These are phyloP conservation scores for Catenaria anguillulae DNA, from an alignment of 371 early-diverging fungal species.

Conservation along the genomic window DNA sequence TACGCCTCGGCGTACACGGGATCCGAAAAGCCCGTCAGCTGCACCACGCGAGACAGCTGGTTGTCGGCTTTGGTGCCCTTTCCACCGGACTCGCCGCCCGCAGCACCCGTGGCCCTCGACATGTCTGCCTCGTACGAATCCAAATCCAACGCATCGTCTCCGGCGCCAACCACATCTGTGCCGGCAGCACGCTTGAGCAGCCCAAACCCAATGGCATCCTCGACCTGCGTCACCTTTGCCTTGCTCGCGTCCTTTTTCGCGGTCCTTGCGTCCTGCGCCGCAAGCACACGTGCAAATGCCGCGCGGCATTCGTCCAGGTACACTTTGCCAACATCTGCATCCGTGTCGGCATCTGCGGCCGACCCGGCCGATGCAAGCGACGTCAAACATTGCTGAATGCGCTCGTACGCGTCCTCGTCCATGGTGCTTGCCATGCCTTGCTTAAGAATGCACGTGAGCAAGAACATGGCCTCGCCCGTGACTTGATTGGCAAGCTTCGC, in stretches of 20 bases:
- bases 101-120: constrained; percentile 75
- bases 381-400: constrained; percentile 71
- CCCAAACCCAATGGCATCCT: constrained; percentile 75
- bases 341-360: constrained; percentile 4
- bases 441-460: constrained; percentile 86
- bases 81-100: too few relatives aligned
- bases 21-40: constrained; percentile 93
- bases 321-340: constrained; percentile 40
- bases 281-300: constrained; percentile 66
- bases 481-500: constrained; percentile 31
- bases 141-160: background rate
- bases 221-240: constrained; percentile 54
- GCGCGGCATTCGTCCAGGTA: constrained; percentile 63
- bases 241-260: constrained; percentile 22
- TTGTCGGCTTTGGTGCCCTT: constrained; percentile 22
- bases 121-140: constrained; percentile 64
- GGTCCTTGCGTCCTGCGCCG: constrained; percentile 36
- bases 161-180: constrained; percentile 43
- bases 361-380: background rate
- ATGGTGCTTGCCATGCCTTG: constrained; percentile 81
- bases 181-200: constrained; percentile 53
- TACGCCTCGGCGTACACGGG: constrained; percentile 98
- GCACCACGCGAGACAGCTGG: constrained; percentile 66
- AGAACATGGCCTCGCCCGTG: constrained; percentile 60
- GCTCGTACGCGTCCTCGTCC: constrained; percentile 89